Percentiles rank a stretch among this genome's conserved stretches.
Conservation (phyloP, 2,329 filamentous ascomycete species). For the Sporothrix brunneoviolacea region DNA sequence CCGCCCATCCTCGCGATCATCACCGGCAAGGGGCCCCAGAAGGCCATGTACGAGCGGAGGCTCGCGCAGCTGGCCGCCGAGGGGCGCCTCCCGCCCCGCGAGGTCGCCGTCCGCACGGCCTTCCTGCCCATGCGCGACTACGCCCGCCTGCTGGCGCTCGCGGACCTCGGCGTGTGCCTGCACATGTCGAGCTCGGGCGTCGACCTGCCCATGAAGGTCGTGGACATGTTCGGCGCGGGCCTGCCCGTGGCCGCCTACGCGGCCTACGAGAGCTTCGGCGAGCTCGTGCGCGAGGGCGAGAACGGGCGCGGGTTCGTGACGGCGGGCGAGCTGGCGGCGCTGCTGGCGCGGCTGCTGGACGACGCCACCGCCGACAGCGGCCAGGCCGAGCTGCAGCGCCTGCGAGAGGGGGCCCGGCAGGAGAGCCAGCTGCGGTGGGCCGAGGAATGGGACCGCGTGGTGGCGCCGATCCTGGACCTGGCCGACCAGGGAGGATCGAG, state of each 20-base stretch:
- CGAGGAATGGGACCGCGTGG: constrained; percentile 83
- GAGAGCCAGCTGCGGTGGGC: constrained; percentile 81
- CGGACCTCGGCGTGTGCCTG: constrained; percentile 83
- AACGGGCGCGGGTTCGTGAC: constrained; percentile 84
- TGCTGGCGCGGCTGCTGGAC: constrained; percentile 59
- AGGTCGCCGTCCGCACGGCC: constrained; percentile 68
- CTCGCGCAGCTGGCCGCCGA: constrained; percentile 55
- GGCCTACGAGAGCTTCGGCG: constrained; percentile 78
- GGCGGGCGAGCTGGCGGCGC: constrained; percentile 54
- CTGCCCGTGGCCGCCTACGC: constrained; percentile 84
- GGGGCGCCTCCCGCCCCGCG: constrained; percentile 62
- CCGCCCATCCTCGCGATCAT: constrained; percentile 82
- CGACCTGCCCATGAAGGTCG: constrained; percentile 97
- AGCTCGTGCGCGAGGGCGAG: constrained; percentile 79
- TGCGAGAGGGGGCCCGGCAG: constrained; percentile 52
- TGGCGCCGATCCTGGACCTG: constrained; percentile 62
- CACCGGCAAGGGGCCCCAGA: constrained; percentile 87
- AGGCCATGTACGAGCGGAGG: constrained; percentile 62
- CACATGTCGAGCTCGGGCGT: constrained; percentile 93
- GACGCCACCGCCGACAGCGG: too few species aligned
- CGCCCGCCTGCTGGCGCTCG: constrained; percentile 71
- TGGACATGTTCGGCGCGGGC: constrained; percentile 96
- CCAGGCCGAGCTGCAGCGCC: constrained; percentile 40
- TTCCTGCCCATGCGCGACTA: constrained; percentile 85
- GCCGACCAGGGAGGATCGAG: constrained; percentile 18